A percentile compares a stretch with the other conserved stretches of the same genome.
Evolutionary conservation across 495 filamentous ascomycete genomes (phyloP).

Genomic region (Chaetomium cochliodes): DNA sequence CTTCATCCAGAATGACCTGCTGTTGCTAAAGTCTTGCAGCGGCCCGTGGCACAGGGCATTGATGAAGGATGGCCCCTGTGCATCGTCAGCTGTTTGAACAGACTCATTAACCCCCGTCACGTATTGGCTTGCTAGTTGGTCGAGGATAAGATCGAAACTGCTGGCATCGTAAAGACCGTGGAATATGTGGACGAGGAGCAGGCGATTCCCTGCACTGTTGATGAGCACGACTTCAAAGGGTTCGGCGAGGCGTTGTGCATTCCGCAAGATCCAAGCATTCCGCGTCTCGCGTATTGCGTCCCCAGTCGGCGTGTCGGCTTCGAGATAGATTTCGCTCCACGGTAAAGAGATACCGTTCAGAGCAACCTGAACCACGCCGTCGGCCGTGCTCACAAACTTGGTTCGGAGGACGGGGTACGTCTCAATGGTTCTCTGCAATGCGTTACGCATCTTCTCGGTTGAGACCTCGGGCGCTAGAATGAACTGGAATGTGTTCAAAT

Average conservation of each 20-base stretch:
- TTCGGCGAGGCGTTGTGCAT: slow-evolving; percentile 26
- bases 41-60: slow-evolving; percentile 56
- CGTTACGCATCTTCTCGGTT: slow-evolving; percentile 42
- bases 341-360: slow-evolving; percentile 46
- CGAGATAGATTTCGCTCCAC: slow-evolving; percentile 45
- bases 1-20: slow-evolving; percentile 65
- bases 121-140: slow-evolving; percentile 54
- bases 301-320: slow-evolving; percentile 34
- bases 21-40: slow-evolving; percentile 53
- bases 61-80: slow-evolving; percentile 46
- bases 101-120: slow-evolving; percentile 21
- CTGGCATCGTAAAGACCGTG: slow-evolving; percentile 88
- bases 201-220: slow-evolving; percentile 23
- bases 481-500: slow-evolving; percentile 70
- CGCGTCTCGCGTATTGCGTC: slow-evolving; percentile 30
- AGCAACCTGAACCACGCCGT: slow-evolving; percentile 71
- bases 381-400: slow-evolving; percentile 60
- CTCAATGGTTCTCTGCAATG: slow-evolving; percentile 52
- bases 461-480: slow-evolving; percentile 46
- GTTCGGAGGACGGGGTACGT: slow-evolving; percentile 63
- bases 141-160: slow-evolving; percentile 67
- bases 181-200: slow-evolving; percentile 66
- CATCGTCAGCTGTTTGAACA: too few relatives aligned
- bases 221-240: slow-evolving; percentile 47
- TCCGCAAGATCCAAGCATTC: slow-evolving; percentile 45